A percentile compares a stretch with the other conserved stretches of the same genome.
Conservation (phyloP, 176 grass and related monocot genomes). For the Triticum turgidum region DNA sequence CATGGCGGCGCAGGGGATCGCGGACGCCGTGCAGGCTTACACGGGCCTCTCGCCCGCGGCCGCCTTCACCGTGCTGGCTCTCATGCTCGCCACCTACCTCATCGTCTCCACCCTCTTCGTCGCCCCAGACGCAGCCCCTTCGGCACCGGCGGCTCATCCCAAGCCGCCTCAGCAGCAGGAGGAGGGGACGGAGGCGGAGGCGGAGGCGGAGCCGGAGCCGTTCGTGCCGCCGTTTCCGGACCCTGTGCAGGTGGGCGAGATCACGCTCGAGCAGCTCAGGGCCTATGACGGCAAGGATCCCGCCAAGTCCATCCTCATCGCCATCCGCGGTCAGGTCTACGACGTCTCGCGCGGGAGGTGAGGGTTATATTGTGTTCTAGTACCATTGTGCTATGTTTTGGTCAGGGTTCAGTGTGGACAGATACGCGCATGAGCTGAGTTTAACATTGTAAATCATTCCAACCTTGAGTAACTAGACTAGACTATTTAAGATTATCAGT, state of each 20-base stretch:
- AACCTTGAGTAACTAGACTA: background rate
- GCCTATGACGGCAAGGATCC: slow-evolving; percentile 79
- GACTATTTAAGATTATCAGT: background rate
- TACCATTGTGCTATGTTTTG: background rate
- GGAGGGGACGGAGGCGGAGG: background rate
- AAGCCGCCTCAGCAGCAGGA: slow-evolving; percentile 12
- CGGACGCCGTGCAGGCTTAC: slow-evolving; percentile 62
- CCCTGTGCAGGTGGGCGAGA: slow-evolving; percentile 66
- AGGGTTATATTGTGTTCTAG: background rate
- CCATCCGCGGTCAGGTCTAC: slow-evolving; percentile 85
- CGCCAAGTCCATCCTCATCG: slow-evolving; percentile 73
- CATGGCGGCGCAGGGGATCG: slow-evolving; percentile 35
- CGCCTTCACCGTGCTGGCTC: slow-evolving; percentile 73
- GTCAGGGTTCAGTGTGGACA: background rate
- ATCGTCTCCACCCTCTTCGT: slow-evolving; percentile 78
- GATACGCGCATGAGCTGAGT: background rate
- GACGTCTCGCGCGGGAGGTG: slow-evolving; percentile 85
- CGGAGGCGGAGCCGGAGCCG: slow-evolving; percentile 21
- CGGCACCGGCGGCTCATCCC: background rate
- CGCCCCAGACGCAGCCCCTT: slow-evolving; percentile 28
- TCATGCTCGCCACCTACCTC: slow-evolving; percentile 80
- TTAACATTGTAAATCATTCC: background rate
- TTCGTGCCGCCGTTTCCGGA: slow-evolving; percentile 38
- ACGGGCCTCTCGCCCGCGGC: slow-evolving; percentile 79
- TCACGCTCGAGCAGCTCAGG: slow-evolving; percentile 75